These are phyloP conservation scores for Medicago ruthenica DNA, from an alignment of 306 rosid species.

Conservation along the genomic window DNA sequence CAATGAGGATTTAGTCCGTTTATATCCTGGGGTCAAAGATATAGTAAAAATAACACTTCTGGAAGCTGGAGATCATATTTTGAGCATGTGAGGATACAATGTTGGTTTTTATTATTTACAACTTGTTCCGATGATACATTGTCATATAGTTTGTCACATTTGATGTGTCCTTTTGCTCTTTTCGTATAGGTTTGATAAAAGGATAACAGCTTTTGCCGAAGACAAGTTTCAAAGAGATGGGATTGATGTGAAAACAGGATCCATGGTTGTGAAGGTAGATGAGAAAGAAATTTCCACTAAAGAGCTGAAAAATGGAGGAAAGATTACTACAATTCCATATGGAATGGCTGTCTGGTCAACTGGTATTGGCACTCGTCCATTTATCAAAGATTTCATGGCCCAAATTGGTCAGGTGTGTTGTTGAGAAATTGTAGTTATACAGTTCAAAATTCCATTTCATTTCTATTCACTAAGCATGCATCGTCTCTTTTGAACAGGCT, in stretches of 20 bases:
- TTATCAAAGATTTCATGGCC: constrained; percentile 78
- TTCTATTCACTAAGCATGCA: neutral
- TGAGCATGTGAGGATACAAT: constrained; percentile 71
- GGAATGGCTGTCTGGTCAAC: constrained; percentile 99
- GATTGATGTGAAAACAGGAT: constrained; percentile 90
- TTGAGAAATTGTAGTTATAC: constrained; percentile 29
- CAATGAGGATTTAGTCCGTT: constrained; percentile 73
- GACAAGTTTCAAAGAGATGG: constrained; percentile 83
- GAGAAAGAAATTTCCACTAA: constrained; percentile 83
- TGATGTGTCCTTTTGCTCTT: constrained; percentile 31
- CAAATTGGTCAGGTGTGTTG: constrained; percentile 87
- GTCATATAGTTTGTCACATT: constrained; percentile 6
- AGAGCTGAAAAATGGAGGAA: constrained; percentile 80
- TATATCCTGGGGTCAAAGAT: constrained; percentile 80
- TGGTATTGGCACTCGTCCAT: constrained; percentile 93
- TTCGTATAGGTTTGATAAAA: constrained; percentile 86
- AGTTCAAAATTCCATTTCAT: constrained; percentile 32
- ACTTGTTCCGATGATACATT: constrained; percentile 21
- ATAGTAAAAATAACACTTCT: constrained; percentile 83
- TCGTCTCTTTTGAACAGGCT: constrained; percentile 56
- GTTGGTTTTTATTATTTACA: constrained; percentile 7
- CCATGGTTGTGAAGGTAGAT: constrained; percentile 88
- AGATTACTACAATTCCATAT: constrained; percentile 67
- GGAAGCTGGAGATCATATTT: constrained; percentile 90
- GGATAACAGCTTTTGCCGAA: constrained; percentile 94